Evolutionary conservation across 1,284 basidiomycete species (phyloP).

Genomic region (Austroboletus niveus): DNA sequence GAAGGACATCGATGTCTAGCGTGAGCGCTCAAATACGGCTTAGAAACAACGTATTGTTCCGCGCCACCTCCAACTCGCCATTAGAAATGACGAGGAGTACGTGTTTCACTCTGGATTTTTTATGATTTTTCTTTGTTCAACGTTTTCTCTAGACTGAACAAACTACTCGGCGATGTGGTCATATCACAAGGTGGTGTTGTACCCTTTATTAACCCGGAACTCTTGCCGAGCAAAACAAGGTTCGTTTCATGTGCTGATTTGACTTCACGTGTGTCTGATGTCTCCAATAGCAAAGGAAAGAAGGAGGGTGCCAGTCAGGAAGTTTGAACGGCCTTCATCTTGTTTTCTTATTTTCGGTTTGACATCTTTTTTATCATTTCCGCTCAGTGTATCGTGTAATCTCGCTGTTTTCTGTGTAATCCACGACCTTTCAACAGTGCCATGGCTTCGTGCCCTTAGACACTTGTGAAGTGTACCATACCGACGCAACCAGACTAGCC

Average conservation of each 20-base stretch:
- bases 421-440: slow-evolving; percentile 6
- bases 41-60: slow-evolving; percentile 89
- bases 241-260: slow-evolving; percentile 6
- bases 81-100: slow-evolving; percentile 84
- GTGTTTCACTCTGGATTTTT: slow-evolving; percentile 29
- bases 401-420: slow-evolving; percentile 17
- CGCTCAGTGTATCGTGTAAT: slow-evolving; percentile 30
- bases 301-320: slow-evolving; percentile 34
- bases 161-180: slow-evolving; percentile 79
- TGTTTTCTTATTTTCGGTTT: slow-evolving; percentile 15
- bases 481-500: background rate
- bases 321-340: slow-evolving; percentile 16
- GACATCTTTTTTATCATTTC: slow-evolving; percentile 31
- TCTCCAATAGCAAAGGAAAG: slow-evolving; percentile 30
- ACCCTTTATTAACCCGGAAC: slow-evolving; percentile 58
- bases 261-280: slow-evolving; percentile 1
- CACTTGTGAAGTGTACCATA: too few species aligned
- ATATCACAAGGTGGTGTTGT: slow-evolving; percentile 93
- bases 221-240: slow-evolving; percentile 49
- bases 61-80: slow-evolving; percentile 86
- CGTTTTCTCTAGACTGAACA: slow-evolving; percentile 52
- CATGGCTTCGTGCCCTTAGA: background rate
- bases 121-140: background rate
- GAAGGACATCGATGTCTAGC: background rate
- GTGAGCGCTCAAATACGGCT: background rate